Base-by-base conservation (phyloP, 225 moss, liverwort and hornwort genomes). In the Rhytidiadelphus loreus region DNA sequence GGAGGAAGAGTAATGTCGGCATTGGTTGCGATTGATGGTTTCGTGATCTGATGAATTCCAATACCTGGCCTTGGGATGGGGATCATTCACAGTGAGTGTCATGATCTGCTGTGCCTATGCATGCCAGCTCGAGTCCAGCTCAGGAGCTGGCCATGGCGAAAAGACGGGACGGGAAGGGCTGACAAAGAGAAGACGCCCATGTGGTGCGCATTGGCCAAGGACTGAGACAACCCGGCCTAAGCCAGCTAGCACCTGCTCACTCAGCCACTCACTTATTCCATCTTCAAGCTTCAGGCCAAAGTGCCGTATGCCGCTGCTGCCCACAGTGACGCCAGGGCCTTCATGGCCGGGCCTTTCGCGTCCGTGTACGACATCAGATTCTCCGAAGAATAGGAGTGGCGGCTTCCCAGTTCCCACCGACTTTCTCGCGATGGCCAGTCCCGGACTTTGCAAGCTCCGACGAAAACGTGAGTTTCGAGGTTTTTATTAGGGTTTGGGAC, bases 101-200 rank as follows among this genome's bases (percentile, higher is more conserved):
- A 20, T 26, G 52, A 16, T 77, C 52, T 62, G 53, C 9, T 76
- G 39, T 74, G 60, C 26, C 52, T 20, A 52, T 39, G 83, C 84
- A 84, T 88, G 84, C 88, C 88, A 88, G 88, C 88, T 59, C 84
- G 24, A 84, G 53, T 79, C 84, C 88, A 88, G 84, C 88, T 84
- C 88, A 88, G 57, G 66, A 8, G 26, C 44, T 68, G 84, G 77
- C 77, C 77, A 66, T 84, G 84, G 88, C 88, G 66, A 32, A 66
- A 35, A 32, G 61, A 62, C 37, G 75, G 55, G 64, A 52, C 41
- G 69, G 83, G 69, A 37, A 16, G 69, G 70, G 83, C 88, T 88
- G 88, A 83, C 88, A 88, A 88, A 46, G 77, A 32, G 83, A 60
- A 59, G 48, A 58, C 58, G 84, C 88, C 78, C 88, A 88, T 88